Evolutionary conservation across 306 rosid species (phyloP), one percentile per base, ranked within the genome.

Genomic region (Mimosa bimucronata): DNA sequence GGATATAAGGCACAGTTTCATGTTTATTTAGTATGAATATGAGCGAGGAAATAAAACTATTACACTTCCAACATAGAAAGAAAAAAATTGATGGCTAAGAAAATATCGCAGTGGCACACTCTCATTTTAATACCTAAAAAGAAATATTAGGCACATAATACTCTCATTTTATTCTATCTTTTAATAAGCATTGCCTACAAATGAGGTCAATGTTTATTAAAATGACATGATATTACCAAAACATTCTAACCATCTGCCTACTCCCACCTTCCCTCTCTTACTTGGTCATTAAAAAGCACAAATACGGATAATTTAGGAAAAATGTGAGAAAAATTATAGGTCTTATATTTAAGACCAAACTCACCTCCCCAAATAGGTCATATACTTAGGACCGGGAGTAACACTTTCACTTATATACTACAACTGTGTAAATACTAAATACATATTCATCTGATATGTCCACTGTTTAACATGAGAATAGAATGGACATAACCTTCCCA

Each of bases 111-210:
- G 38, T 34, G 38, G 38, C 38, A 34, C 38, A 34, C 38, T 34
- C 5, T 34, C 38, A 34, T 34, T 34, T 34, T 14, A 52, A 66
- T 29, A 29, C 62, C 76, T 26, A 71, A 46, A 46, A 50, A 34
- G 5, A 50, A 6, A 41, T 15, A 40, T 28, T 15, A 45, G 7
- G 34, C 12, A 18, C 45, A 34, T 34, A 34, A 34, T 62, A 50
- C 34, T 73, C 18, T 73, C 77, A 29, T 50, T 52, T 66, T 41
- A 37, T 46, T 78, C 48, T 18, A n/a, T 40, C 53, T 50, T 52
- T 31, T 44, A 62, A 23, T 71, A 29, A 14, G 45, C 26, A 66
- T 41, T 58, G 62, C 52, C 57, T 37, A 46, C 23, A 60, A 68
- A 45, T 37, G 71, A 79, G 79, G 38, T 26, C 13, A 30, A 40